phyloP scores from a whole-genome alignment of 176 grass and related monocot species.

The Canna indica region DNA sequence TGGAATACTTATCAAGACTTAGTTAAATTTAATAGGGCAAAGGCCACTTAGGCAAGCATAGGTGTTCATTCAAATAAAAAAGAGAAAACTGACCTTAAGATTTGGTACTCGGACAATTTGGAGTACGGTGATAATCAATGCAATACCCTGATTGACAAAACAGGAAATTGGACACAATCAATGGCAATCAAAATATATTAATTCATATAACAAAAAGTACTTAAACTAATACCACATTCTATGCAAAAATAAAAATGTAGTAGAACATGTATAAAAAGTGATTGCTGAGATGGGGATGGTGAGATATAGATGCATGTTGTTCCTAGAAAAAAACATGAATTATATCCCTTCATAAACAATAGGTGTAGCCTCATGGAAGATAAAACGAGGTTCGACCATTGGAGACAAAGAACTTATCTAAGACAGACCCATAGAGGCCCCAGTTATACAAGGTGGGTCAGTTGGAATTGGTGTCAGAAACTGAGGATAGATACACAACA shows the following conservation, averaged over 20 bases:
- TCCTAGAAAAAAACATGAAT: neutral
- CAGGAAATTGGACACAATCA: neutral
- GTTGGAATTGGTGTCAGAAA: no score
- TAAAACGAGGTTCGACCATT: neutral
- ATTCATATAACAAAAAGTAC: neutral
- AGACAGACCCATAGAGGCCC: no score
- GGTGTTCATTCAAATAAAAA: conserved; percentile 4
- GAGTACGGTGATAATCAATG: conserved; percentile 84
- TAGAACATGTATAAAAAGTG: no score
- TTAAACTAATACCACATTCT: neutral
- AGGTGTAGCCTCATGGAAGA: neutral
- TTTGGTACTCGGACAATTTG: conserved; percentile 96
- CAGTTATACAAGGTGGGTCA: no score
- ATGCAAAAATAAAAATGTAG: no score
- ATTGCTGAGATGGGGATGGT: no score
- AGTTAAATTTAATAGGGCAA: neutral
- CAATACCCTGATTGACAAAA: conserved; percentile 60
- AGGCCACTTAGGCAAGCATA: neutral
- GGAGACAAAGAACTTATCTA: neutral
- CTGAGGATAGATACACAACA: neutral
- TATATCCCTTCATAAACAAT: neutral
- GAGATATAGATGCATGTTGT: neutral
- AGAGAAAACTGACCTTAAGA: conserved; percentile 63
- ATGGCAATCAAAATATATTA: conserved; percentile 4
- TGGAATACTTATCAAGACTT: neutral